Base-by-base conservation (phyloP, 2,329 filamentous ascomycete species). In the Colletotrichum magnum region DNA sequence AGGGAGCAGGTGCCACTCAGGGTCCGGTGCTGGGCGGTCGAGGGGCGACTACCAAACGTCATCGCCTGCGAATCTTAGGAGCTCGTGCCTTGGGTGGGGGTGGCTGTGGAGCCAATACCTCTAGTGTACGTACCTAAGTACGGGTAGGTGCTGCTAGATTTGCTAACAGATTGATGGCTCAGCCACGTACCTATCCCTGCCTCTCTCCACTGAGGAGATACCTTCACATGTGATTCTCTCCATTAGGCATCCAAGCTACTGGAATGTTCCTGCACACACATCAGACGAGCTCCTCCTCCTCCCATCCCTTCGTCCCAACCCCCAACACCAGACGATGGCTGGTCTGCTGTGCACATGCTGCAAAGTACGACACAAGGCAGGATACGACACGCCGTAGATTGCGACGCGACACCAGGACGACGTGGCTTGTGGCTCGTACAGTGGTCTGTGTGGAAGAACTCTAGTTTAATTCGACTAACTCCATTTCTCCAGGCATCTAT, bases 41-140 rank as follows among this genome's bases (percentile, higher is more conserved):
- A 36, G 66, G 51, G 62, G 67, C 67, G 67, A 69, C 53, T 48
- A 32, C 52, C 45, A 47, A 56, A 66, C 67, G 67, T 69, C 67
- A 69, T 69, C 51, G 63, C 39, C 61, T 28, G 32, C 61, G 21
- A 54, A 18, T 51, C n/a, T 50, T 45, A 61, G 57, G 51, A 67
- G 67, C 67, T 69, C 21, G 51, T 67, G 67, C 62, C 63, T 61
- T 45, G 45, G 56, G 56, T 60, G 56, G 62, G 66, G 56, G 62
- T 67, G 62, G 50, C 62, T 69, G 45, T 52, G 62, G 36, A 36
- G 32, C n/a, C 1, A 4, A 21, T 54, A 24, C 21, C 21, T 2
- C 21, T 24, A 24, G 21, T 24, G 21, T 24, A 24, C 21, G 21
- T 24, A 24, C 21, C 21, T 24, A 24, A 24, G 21, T 24, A 4